Evolutionary conservation across 306 rosid genomes (phyloP), one percentile per base, ranked within the genome.

Genomic region (Inga laurina): DNA sequence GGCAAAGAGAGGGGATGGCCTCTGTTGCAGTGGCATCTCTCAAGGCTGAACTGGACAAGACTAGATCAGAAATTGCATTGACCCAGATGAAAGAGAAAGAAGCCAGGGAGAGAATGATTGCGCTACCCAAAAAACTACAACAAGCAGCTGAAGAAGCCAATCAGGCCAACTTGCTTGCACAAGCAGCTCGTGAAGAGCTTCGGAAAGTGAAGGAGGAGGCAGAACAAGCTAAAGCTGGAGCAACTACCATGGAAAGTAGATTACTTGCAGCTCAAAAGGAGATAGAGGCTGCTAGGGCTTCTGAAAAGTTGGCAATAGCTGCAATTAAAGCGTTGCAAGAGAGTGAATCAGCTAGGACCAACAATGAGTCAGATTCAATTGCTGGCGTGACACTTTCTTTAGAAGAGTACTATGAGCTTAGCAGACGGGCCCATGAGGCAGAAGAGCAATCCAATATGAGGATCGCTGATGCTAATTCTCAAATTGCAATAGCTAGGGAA

Each of bases 1-100:
- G 82, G 84, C 97, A 93, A 86, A 92, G 98, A 89, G 99, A 97
- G 87, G 98, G 98, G 87, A 97, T 97, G 95, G 97, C 99, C 73
- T 90, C 97, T 37, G 86, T 94, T 74, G 94, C 97, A 49, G 98
- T 94, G 73, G 92, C 97, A 52, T 92, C 99, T 81, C 93, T 97
- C 32, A 93, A 97, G 82, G 95, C 95, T 82, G 98, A 97, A 75
- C 82, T 97, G 87, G 92, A 94, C 78, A 90, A 78, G 85, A 94
- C 97, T 44, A 89, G 88, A 86, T 90, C 97, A 41, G 98, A 92
- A 88, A 91, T 97, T 86, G 97, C 99, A 69, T 52, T 92, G 75
- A 86, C 91, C 76, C 97, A 94, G 83, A 91, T 92, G 98, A 94
- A 91, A 88, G 99, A 94, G 87, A 97, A 93, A 88, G 99, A 97